Percentiles rank a stretch among this genome's conserved stretches.
These are phyloP conservation scores for Alternaria metachromatica DNA, from an alignment of 2,329 filamentous ascomycete species.

Conservation along the genomic window DNA sequence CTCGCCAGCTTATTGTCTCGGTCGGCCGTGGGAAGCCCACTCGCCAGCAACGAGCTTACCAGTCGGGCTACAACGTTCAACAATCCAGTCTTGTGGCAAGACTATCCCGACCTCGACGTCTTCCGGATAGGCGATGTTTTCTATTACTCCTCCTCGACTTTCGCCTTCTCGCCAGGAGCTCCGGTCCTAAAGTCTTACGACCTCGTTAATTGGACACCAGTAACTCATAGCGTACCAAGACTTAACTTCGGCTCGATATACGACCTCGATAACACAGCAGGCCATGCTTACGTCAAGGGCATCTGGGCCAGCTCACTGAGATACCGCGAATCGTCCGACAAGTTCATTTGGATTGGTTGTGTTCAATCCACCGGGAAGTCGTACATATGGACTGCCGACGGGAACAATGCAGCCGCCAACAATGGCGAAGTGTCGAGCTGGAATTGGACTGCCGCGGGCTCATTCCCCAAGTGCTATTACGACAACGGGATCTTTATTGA, in stretches of 20 bases:
- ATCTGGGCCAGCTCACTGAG: constrained; percentile 64
- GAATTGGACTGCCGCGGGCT: constrained; percentile 52
- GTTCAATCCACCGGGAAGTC: constrained; percentile 57
- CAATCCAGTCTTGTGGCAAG: constrained; percentile 64
- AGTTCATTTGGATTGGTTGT: constrained; percentile 66
- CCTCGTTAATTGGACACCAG: constrained; percentile 59
- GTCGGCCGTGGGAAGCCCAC: neutral
- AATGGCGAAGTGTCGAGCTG: constrained; percentile 39
- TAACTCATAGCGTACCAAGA: constrained; percentile 48
- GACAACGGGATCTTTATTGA: constrained; percentile 66
- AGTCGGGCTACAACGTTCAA: constrained; percentile 43
- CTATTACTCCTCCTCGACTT: constrained; percentile 64
- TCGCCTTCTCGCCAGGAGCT: constrained; percentile 64
- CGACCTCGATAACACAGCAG: constrained; percentile 52
- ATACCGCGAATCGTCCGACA: constrained; percentile 57
- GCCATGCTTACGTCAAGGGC: constrained; percentile 59
- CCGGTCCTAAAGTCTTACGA: constrained; percentile 64
- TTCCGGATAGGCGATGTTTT: constrained; percentile 58
- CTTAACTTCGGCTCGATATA: constrained; percentile 54
- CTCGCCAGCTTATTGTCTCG: neutral
- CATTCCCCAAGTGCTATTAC: constrained; percentile 60
- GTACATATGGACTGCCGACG: constrained; percentile 61
- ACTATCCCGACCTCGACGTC: constrained; percentile 63
- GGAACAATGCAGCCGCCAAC: constrained; percentile 47
- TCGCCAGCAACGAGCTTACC: neutral